Base-by-base conservation (phyloP, 108 stramenopile genomes). In the Fragilariopsis cylindrus region DNA sequence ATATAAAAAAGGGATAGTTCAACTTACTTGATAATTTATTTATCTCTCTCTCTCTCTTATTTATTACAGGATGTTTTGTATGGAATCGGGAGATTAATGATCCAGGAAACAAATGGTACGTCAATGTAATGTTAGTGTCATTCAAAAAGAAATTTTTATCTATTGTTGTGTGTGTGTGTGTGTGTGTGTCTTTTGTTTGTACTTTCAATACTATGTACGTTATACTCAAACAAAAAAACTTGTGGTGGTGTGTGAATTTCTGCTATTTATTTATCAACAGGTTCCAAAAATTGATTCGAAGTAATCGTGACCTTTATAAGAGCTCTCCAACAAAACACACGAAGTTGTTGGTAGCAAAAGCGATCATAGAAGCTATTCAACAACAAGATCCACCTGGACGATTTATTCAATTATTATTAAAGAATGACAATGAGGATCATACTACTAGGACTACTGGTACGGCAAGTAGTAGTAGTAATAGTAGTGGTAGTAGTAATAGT, bases 21-120 rank as follows among this genome's bases (percentile, higher is more conserved):
- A 30, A 30, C 30, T 30, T 30, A 30, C 30, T 30, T 30, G 30
- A 0, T 30, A 30, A 30, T 2, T 30, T 30, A 30, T 30, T 30
- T 30, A 30, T 30, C 30, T 30, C 30, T 30, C 30, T 30, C 30
- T 30, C 30, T 30, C 30, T 30, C 30, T 30, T 30, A 30, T 30
- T 0, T 30, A 30, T 30, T 15, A 53, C 70, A 78, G 65, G 88
- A 89, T 76, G 83, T 89, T 13, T 75, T 89, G 7, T 82, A 76
- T 76, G 88, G 88, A 50, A 69, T 85, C 40, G 88, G 88, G 15
- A 84, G 88, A 45, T 76, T 68, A 50, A 65, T 30, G 85, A 89
- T 73, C 42, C 65, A 12, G 88, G 88, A 47, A 89, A 89, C 69
- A 50, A 71, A 12, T 76, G 75, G 83, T 89, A 2, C 30, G 30